A percentile compares a stretch with the other conserved stretches of the same genome.
phyloP scores from a whole-genome alignment of 2,329 filamentous ascomycete genomes.

The Fusarium albosuccineum region DNA sequence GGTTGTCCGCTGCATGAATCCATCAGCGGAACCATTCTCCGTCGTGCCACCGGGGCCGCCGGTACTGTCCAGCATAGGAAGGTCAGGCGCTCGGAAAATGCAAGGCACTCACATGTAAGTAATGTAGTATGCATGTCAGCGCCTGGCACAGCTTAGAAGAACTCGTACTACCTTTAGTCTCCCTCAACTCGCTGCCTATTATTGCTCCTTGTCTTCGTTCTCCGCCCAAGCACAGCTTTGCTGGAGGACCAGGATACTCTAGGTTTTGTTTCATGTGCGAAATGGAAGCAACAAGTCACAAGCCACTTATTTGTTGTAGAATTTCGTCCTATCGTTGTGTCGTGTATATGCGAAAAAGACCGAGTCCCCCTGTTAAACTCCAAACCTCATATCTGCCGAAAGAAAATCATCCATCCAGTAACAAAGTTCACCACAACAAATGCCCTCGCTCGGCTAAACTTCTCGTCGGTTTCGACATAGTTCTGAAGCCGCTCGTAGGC shows the following conservation, averaged over 20 bases:
- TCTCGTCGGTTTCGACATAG: slow-evolving; percentile 38
- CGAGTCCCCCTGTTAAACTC: not conserved
- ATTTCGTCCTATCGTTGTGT: slow-evolving; percentile 16
- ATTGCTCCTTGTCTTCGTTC: no score
- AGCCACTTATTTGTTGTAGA: not conserved
- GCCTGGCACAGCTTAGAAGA: no score
- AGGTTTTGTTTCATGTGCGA: not conserved
- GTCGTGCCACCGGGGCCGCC: not conserved
- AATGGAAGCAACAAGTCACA: not conserved
- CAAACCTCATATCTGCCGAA: not conserved
- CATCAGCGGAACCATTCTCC: not conserved
- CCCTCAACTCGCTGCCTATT: no score
- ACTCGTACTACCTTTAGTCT: no score
- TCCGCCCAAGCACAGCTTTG: no score
- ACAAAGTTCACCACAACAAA: slow-evolving; percentile 4
- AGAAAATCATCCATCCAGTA: not conserved
- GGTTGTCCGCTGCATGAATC: not conserved
- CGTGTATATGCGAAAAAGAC: slow-evolving; percentile 18
- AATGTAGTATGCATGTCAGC: no score
- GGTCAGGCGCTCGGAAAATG: not conserved
- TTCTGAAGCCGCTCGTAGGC: slow-evolving; percentile 42
- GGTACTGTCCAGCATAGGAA: no score
- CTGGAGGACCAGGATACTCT: not conserved
- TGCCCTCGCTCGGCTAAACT: slow-evolving; percentile 32
- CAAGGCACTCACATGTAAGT: not conserved